Percentiles rank a stretch among this genome's conserved stretches.
Evolutionary conservation across 352 stramenopile genomes (phyloP).

Genomic region (Thalassiosira mediterranea): DNA sequence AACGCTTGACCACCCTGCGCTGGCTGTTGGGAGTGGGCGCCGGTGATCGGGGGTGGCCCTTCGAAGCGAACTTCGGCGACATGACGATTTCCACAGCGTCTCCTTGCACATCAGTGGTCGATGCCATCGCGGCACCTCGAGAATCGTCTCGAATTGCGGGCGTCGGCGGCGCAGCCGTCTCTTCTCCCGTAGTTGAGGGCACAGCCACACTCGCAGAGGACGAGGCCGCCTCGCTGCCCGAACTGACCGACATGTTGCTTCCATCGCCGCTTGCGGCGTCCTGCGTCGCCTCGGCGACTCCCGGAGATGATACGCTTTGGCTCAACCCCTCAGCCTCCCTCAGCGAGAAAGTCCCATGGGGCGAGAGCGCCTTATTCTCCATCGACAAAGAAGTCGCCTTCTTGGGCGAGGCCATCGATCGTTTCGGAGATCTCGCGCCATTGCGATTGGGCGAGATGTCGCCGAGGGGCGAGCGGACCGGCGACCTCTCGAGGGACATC

Average conservation of each 20-base stretch:
- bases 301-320: neutral
- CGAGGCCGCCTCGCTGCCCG: conserved; percentile 14
- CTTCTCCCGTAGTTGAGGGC: neutral
- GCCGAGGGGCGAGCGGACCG: conserved; percentile 25
- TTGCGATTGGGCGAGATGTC: conserved; percentile 46
- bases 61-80: conserved; percentile 20
- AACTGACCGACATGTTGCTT: conserved; percentile 39
- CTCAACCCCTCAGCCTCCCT: conserved; percentile 36
- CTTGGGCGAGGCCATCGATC: conserved; percentile 6
- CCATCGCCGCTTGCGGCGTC: neutral
- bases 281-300: neutral
- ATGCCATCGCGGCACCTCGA: no score
- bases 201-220: neutral
- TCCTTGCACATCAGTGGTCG: neutral
- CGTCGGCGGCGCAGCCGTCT: neutral
- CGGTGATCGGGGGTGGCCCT: conserved; percentile 32
- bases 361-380: conserved; percentile 25
- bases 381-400: conserved; percentile 4
- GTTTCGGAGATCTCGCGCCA: no score
- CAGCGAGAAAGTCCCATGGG: conserved; percentile 48
- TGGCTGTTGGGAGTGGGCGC: conserved; percentile 57
- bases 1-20: conserved; percentile 48
- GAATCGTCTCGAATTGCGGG: neutral
- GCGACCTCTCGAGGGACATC: conserved; percentile 15
- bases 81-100: conserved; percentile 5